Conservation (phyloP, 768 basidiomycete species). For the Fomitopsis serialis region DNA sequence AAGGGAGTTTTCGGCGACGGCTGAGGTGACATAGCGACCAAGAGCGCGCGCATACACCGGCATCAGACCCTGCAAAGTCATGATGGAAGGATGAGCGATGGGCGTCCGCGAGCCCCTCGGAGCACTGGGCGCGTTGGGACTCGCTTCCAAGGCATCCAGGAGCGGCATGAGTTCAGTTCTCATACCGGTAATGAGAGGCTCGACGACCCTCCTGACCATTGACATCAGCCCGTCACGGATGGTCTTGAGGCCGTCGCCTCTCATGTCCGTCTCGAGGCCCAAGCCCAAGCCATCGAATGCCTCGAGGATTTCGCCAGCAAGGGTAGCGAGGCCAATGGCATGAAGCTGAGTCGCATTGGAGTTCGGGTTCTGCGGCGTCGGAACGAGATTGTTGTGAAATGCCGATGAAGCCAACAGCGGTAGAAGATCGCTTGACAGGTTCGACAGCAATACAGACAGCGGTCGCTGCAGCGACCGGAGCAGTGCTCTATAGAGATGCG, state of each 20-base stretch:
- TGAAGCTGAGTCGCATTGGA: constrained; percentile 67
- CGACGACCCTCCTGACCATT: constrained; percentile 58
- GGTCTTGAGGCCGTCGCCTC: constrained; percentile 63
- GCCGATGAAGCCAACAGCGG: constrained; percentile 61
- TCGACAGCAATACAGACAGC: constrained; percentile 66
- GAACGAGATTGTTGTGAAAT: constrained; percentile 48
- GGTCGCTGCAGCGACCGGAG: constrained; percentile 72
- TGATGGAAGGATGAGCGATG: constrained; percentile 54
- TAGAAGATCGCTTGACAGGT: constrained; percentile 61
- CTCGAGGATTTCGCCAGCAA: constrained; percentile 71
- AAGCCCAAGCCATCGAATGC: constrained; percentile 63
- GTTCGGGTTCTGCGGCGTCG: constrained; percentile 38
- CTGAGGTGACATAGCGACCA: constrained; percentile 46
- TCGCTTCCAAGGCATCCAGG: constrained; percentile 53
- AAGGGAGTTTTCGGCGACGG: constrained; percentile 52
- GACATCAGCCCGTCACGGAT: constrained; percentile 70
- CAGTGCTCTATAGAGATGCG: constrained; percentile 63
- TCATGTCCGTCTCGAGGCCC: constrained; percentile 53
- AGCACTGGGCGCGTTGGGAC: constrained; percentile 4
- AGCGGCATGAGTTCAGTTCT: constrained; percentile 56
- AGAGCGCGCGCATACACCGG: constrained; percentile 60
- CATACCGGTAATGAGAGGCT: constrained; percentile 58
- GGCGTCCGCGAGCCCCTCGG: constrained; percentile 7
- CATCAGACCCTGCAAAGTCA: constrained; percentile 49
- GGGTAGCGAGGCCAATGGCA: constrained; percentile 60